Conservation (phyloP, 192 early-diverging fungal species). For the Funneliformis geosporum region DNA sequence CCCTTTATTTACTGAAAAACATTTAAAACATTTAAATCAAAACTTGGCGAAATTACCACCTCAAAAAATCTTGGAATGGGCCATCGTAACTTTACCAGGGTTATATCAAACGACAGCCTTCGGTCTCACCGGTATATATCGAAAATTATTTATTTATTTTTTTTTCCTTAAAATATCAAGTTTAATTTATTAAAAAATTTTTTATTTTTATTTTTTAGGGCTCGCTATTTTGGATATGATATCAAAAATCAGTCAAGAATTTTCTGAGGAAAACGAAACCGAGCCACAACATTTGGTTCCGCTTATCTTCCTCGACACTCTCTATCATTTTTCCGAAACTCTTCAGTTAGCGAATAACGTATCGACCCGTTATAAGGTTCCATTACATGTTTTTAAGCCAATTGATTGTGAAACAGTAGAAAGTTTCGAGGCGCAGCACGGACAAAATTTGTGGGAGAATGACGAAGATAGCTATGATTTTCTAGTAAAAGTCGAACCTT, state of each 20-base stretch:
- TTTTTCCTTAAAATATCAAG: no score
- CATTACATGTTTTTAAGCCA: conserved; percentile 74
- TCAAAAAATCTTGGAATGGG: conserved; percentile 86
- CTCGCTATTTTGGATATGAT: conserved; percentile 87
- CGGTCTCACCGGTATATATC: conserved; percentile 72
- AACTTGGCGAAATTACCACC: conserved; percentile 68
- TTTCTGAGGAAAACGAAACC: conserved; percentile 35
- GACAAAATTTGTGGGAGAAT: conserved; percentile 80
- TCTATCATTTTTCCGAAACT: conserved; percentile 95
- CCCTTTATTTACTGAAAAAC: conserved; percentile 53
- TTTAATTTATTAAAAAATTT: not conserved
- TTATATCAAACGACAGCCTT: conserved; percentile 95
- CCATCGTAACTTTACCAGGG: conserved; percentile 71
- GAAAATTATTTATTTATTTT: not conserved
- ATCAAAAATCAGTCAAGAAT: conserved; percentile 62
- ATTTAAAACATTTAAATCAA: conserved; percentile 76
- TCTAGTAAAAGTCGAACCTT: conserved; percentile 92
- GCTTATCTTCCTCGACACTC: conserved; percentile 91
- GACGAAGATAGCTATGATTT: conserved; percentile 85
- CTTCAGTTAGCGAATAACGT: conserved; percentile 72
- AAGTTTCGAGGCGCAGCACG: conserved; percentile 74
- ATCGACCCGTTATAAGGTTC: conserved; percentile 67
- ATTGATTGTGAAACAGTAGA: conserved; percentile 54
- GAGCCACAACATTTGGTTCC: conserved; percentile 60
- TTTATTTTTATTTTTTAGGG: conserved; percentile 40